Evolutionary conservation across 1,284 basidiomycete genomes (phyloP).

Genomic region (Pterulicium gracile): DNA sequence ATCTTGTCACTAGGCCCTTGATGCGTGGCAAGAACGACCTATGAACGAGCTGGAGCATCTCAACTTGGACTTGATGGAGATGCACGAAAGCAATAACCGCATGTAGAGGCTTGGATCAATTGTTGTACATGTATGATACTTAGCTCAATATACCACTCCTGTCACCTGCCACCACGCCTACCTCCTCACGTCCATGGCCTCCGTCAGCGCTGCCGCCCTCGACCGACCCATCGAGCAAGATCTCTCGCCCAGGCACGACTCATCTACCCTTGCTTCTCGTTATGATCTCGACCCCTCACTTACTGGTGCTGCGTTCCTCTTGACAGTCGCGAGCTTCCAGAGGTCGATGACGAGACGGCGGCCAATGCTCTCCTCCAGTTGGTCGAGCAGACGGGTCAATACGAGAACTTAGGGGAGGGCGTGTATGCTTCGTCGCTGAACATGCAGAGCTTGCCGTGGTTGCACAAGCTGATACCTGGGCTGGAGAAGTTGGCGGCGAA

Average conservation of each 20-base stretch:
- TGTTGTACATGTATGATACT: no score
- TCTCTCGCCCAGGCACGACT: neutral
- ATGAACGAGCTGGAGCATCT: neutral
- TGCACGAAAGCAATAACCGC: neutral
- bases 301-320: no score
- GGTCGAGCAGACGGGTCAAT: neutral
- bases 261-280: neutral
- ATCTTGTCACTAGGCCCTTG: neutral
- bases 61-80: neutral
- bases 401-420: constrained; percentile 14
- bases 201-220: neutral
- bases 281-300: neutral
- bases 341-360: neutral
- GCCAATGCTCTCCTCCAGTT: neutral
- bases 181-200: neutral
- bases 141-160: no score
- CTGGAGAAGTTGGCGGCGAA: constrained; percentile 39
- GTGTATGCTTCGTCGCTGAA: constrained; percentile 30
- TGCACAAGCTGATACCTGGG: constrained; percentile 40
- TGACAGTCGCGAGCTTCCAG: neutral
- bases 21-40: neutral
- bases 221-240: neutral
- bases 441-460: constrained; percentile 23
- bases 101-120: neutral
- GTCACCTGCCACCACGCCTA: no score